These are phyloP conservation scores for Eremothecium gossypii DNA, from an alignment of 1,139 yeast genomes.

Conservation along the genomic window DNA sequence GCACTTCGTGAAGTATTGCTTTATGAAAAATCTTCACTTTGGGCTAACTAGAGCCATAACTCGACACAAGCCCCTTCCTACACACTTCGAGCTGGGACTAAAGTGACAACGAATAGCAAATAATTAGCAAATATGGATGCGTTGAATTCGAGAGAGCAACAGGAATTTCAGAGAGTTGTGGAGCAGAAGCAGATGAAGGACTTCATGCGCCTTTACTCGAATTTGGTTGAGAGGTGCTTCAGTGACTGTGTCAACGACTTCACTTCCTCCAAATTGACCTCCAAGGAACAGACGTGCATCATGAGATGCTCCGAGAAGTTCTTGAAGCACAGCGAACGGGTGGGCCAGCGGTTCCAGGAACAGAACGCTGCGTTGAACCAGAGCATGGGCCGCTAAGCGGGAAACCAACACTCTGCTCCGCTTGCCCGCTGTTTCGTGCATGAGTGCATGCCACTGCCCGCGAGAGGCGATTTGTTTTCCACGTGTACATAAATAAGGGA, in stretches of 20 bases:
- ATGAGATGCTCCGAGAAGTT: constrained; percentile 93
- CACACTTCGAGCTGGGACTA: too few relatives aligned
- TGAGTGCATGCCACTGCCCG: too few relatives aligned
- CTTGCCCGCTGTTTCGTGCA: not conserved
- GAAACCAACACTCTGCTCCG: not conserved
- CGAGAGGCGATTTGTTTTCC: too few relatives aligned
- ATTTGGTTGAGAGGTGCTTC: constrained; percentile 92
- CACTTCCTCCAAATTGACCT: constrained; percentile 79
- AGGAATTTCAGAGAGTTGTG: constrained; percentile 87
- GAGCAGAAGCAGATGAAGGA: constrained; percentile 99
- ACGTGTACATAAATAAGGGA: too few relatives aligned
- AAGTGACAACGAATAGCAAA: too few relatives aligned
- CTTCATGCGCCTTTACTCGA: constrained; percentile 92
- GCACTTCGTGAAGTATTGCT: too few relatives aligned
- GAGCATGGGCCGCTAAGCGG: constrained; percentile 31
- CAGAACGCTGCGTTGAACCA: constrained; percentile 60
- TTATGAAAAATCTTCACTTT: too few relatives aligned
- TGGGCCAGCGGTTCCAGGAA: constrained; percentile 98
- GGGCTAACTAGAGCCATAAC: too few relatives aligned
- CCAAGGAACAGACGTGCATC: constrained; percentile 78
- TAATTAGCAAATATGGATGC: constrained; percentile 48
- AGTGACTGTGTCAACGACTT: constrained; percentile 96
- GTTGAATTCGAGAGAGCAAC: constrained; percentile 87
- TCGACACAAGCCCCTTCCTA: too few relatives aligned
- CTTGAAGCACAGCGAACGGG: constrained; percentile 96